Evolutionary conservation across 805 yeast species (phyloP).

Genomic region (Hermanozyma aechmeae): DNA sequence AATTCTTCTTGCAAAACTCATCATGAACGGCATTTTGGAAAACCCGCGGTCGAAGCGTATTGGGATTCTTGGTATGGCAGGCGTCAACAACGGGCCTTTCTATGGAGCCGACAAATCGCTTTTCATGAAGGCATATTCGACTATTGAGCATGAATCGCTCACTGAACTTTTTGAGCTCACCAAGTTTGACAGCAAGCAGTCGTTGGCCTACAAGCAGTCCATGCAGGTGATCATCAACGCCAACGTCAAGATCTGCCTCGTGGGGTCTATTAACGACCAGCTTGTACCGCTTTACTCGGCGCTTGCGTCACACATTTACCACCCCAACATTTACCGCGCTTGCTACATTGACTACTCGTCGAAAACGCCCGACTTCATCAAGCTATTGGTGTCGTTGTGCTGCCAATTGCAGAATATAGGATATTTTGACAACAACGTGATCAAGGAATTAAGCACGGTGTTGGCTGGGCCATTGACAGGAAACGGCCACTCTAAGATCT

Average conservation of each 20-base stretch:
- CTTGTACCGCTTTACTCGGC: conserved; percentile 89
- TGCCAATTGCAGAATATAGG: conserved; percentile 72
- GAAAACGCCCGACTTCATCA: conserved; percentile 69
- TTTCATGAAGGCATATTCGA: conserved; percentile 79
- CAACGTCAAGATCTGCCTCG: conserved; percentile 70
- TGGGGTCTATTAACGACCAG: conserved; percentile 91
- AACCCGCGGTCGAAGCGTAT: conserved; percentile 37
- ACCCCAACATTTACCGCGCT: conserved; percentile 85
- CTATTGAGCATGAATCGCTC: conserved; percentile 82
- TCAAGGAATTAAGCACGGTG: conserved; percentile 70
- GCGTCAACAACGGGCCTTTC: conserved; percentile 89
- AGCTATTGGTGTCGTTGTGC: conserved; percentile 64
- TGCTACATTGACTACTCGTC: conserved; percentile 82
- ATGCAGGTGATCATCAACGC: conserved; percentile 53
- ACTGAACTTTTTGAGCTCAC: conserved; percentile 85
- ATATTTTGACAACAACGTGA: conserved; percentile 72
- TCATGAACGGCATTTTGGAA: conserved; percentile 43
- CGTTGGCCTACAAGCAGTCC: conserved; percentile 61
- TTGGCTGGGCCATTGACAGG: conserved; percentile 86
- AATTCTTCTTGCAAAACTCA: conserved; percentile 61
- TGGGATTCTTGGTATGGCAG: conserved; percentile 89
- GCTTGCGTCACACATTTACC: conserved; percentile 68
- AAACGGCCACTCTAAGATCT: conserved; percentile 87
- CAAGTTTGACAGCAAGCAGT: conserved; percentile 60
- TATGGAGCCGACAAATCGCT: conserved; percentile 81